Base-by-base conservation (phyloP, 371 early-diverging fungal genomes). In the Ordospora colligata region DNA sequence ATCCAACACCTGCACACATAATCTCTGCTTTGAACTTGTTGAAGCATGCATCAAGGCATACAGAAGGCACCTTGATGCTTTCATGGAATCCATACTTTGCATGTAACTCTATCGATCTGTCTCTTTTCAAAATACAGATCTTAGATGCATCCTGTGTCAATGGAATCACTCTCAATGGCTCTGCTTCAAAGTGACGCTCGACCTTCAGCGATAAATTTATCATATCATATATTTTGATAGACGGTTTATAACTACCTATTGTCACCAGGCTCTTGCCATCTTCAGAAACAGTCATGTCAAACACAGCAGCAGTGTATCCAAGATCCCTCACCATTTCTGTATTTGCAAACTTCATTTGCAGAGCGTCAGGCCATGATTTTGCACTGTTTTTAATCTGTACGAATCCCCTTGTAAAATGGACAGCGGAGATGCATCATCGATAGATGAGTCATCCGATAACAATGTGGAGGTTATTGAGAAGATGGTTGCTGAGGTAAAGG, bases 121-220 rank as follows among this genome's bases (percentile, higher is more conserved):
- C 95, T 45, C 87, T 87, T 83, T 94, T 94, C 82, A 98, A 83
- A 62, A 91, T 88, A 21, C 92, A 93, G 5, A 89, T 85, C 83
- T 96, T 98, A 37, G 92, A 93, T 93, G 94, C 95, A 86, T 97
- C 96, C 75, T 95, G 93, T 0, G 91, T 91, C 44, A 98, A 83
- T 14, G 93, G 86, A 88, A 73, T 19, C 17, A 75, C 42, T 70
- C 77, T 74, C 58, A 83, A 32, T 11, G 92, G 92, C 80, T 98
- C 99, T 8, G 89, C 82, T 74, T 95, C 92, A 0, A 91, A 90
- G 84, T 96, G 94, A 52, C 99, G 89, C 75, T 97, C 95, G 82
- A 96, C 92, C 87, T 96, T 95, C 89, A 94, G 89, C 2, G 93
- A 88, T 86, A 93, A 87, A 77, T 95, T 90, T 1, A 89, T 82